Base-by-base conservation (phyloP, 2,329 filamentous ascomycete species). In the Dichotomopilus funicola region DNA sequence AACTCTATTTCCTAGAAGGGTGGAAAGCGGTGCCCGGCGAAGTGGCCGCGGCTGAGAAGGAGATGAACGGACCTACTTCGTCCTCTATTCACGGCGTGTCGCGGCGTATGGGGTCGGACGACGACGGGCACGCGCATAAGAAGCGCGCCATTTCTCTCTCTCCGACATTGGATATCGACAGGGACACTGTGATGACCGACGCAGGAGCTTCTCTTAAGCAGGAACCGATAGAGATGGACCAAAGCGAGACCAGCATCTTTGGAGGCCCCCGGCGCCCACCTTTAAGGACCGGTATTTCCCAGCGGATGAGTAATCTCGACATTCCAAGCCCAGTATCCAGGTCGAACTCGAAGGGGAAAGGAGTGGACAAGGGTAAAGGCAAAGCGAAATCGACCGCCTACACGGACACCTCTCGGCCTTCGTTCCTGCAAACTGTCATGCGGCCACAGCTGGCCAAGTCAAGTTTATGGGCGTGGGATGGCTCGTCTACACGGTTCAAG, bases 1-100 rank as follows among this genome's bases (percentile, higher is more conserved):
- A 83, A 11, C 73, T 95, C 11, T 99, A 95, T 71, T 79, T 85
- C 38, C 73, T 85, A 6, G 91, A 97, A 72, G 94, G 94, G 5
- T 99, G 94, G 89, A 84, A 84, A 61, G 81, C 87, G 6, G 78
- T 91, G 59, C 71, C 73, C 6, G 72, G 75, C 8, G 87, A 90
- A 62, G 82, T 95, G 34, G 73, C 75, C 42, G 71, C 75, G 2
- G 90, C 83, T 61, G 89, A 95, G 68, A 77, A 79, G 44, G 76
- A 76, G 43, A 72, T 80, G 62, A 83, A 80, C 64, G 71, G 72
- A 31, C 67, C 69, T 19, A 66, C 66, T 43, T 49, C 45, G 67
- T 74, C 53, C 67, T 73, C 52, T 4, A 50, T 34, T 35, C 66
- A 69, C 31, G 65, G 67, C 33, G 71, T 74, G 33, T 68, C 76